Conservation (phyloP, 305 asterid genomes). For the Lippia alba region DNA sequence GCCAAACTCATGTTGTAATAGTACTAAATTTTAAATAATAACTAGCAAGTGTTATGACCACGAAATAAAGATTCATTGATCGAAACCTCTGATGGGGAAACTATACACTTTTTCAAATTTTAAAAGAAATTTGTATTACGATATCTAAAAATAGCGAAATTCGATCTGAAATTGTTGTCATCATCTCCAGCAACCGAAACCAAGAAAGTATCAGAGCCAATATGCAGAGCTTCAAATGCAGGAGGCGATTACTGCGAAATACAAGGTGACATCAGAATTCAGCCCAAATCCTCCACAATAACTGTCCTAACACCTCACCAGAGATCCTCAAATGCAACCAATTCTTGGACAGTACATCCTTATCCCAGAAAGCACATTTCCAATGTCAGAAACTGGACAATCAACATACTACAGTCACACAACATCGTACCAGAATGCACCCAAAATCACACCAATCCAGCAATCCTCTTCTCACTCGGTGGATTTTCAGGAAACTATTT, state of each 20-base stretch:
- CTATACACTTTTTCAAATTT: too few relatives aligned
- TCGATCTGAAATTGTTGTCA: background rate
- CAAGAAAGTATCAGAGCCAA: slow-evolving; percentile 32
- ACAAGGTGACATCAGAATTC: slow-evolving; percentile 58
- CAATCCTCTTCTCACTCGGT: slow-evolving; percentile 67
- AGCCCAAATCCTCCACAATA: slow-evolving; percentile 54
- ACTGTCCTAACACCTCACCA: slow-evolving; percentile 28
- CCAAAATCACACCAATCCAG: slow-evolving; percentile 48
- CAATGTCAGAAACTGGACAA: slow-evolving; percentile 59
- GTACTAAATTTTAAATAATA: too few relatives aligned
- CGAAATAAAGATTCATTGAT: too few relatives aligned
- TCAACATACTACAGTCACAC: slow-evolving; percentile 35
- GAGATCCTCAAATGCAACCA: background rate
- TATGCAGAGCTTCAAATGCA: slow-evolving; percentile 48
- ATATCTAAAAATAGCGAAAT: background rate
- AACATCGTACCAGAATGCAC: slow-evolving; percentile 48
- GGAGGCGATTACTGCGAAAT: slow-evolving; percentile 68
- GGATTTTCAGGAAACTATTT: slow-evolving; percentile 76
- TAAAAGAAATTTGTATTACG: too few relatives aligned
- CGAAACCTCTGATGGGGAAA: too few relatives aligned
- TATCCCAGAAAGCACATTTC: slow-evolving; percentile 63
- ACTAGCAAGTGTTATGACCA: too few relatives aligned
- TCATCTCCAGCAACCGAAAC: slow-evolving; percentile 35
- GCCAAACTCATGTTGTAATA: too few relatives aligned
- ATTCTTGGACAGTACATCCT: slow-evolving; percentile 63